Percentiles rank a stretch among this genome's conserved stretches.
These are phyloP conservation scores for Jatropha podagrica DNA, from an alignment of 441 rosid species.

Conservation along the genomic window DNA sequence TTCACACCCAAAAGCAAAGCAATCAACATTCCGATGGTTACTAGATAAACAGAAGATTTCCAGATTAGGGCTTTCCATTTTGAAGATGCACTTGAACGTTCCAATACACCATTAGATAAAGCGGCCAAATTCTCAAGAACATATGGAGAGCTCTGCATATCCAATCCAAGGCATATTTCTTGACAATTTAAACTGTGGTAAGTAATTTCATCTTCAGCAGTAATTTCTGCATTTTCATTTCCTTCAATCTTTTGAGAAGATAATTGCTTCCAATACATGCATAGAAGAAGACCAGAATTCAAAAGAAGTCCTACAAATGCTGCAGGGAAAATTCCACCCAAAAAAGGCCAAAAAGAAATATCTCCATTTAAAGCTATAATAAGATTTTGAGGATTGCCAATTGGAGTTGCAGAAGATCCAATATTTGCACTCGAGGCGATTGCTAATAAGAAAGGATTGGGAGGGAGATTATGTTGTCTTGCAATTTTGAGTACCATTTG, in stretches of 20 bases:
- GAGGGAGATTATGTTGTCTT: slow-evolving; percentile 70
- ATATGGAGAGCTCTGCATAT: background rate
- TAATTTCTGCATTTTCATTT: slow-evolving; percentile 12
- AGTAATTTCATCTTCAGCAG: background rate
- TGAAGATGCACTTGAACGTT: background rate
- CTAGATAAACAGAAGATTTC: slow-evolving; percentile 60
- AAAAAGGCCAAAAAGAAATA: slow-evolving; percentile 36
- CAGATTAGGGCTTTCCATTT: slow-evolving; percentile 45
- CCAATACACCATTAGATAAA: background rate
- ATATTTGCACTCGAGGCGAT: slow-evolving; percentile 40
- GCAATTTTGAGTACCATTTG: slow-evolving; percentile 75
- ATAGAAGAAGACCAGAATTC: slow-evolving; percentile 25
- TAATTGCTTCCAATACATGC: slow-evolving; percentile 35
- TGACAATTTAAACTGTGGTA: background rate
- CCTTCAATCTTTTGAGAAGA: slow-evolving; percentile 28
- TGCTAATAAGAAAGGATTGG: slow-evolving; percentile 73
- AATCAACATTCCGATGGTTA: slow-evolving; percentile 51
- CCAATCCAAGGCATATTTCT: background rate
- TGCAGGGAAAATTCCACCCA: slow-evolving; percentile 31
- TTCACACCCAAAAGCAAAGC: slow-evolving; percentile 19
- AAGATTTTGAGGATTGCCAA: slow-evolving; percentile 47
- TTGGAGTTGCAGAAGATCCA: slow-evolving; percentile 46
- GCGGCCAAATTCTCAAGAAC: background rate
- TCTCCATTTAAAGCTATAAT: slow-evolving; percentile 34
- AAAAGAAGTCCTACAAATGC: slow-evolving; percentile 32